Evolutionary conservation across 2,329 filamentous ascomycete species (phyloP).

Genomic region (Penicillium sp.): DNA sequence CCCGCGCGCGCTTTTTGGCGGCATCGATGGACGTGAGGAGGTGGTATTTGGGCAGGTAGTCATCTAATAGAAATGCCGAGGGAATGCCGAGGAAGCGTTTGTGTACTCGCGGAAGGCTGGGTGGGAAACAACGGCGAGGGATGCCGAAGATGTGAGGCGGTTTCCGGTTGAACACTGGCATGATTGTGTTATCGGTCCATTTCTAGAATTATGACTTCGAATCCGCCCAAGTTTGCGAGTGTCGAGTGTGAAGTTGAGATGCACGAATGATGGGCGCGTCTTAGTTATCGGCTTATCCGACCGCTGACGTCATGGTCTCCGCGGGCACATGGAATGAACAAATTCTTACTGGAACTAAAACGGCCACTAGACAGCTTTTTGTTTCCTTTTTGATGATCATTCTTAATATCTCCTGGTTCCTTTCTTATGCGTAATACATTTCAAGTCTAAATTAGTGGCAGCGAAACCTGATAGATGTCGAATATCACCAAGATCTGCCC

Average conservation of each 20-base stretch:
- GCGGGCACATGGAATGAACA: not conserved
- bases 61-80: constrained; percentile 63
- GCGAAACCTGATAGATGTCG: too few species aligned
- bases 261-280: not conserved
- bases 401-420: too few species aligned
- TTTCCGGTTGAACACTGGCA: constrained; percentile 8
- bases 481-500: constrained; percentile 8
- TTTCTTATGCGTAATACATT: too few species aligned
- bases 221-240: too few species aligned
- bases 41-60: constrained; percentile 68
- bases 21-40: constrained; percentile 62
- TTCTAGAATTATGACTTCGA: not conserved
- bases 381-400: too few species aligned
- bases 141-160: constrained; percentile 1
- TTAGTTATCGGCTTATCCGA: constrained; percentile 15
- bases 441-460: constrained; percentile 6
- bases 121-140: not conserved
- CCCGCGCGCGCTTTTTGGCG: constrained; percentile 64
- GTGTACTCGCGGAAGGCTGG: constrained; percentile 7
- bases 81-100: constrained; percentile 47
- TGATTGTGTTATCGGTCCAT: constrained; percentile 7
- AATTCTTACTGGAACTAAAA: too few species aligned
- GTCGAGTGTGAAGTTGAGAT: too few species aligned
- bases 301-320: constrained; percentile 12
- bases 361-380: too few species aligned